phyloP scores from a whole-genome alignment of 768 basidiomycete genomes.

The Imleria badia region DNA sequence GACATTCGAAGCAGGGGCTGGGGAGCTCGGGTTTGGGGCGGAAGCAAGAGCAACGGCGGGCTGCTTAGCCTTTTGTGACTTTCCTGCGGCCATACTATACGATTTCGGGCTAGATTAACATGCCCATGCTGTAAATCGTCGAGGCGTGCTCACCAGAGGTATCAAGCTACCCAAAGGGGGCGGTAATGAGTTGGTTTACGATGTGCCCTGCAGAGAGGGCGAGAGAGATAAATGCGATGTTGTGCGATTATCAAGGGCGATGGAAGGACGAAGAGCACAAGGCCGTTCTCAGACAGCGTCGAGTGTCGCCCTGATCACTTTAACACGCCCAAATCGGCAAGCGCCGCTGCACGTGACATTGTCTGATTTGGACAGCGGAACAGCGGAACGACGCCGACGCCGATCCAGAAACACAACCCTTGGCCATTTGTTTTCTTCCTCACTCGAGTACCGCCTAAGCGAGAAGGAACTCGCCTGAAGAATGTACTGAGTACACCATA shows the following conservation, averaged over 20 bases:
- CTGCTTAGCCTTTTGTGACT: conserved; percentile 29
- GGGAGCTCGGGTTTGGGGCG: conserved; percentile 4
- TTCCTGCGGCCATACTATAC: conserved; percentile 30
- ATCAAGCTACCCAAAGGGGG: conserved; percentile 1
- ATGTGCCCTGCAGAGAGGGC: not conserved
- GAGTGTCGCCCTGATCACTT: conserved; percentile 30
- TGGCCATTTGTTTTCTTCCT: no score
- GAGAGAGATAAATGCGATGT: conserved; percentile 11
- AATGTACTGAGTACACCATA: no score
- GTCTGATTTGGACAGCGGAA: conserved; percentile 18
- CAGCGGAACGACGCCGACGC: conserved; percentile 13
- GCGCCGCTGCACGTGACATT: conserved; percentile 31
- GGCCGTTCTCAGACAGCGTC: conserved; percentile 15
- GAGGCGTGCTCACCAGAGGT: conserved; percentile 16
- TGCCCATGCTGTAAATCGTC: not conserved
- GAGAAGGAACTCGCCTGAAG: not conserved
- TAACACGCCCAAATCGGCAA: conserved; percentile 35
- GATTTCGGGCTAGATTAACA: conserved; percentile 19
- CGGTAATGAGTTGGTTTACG: not conserved
- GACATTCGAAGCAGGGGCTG: conserved; percentile 10
- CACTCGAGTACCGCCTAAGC: no score
- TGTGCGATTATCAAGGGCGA: conserved; percentile 23
- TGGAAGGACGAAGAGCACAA: conserved; percentile 16
- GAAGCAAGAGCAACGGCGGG: conserved; percentile 5
- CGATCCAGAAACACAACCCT: not conserved